Conservation (phyloP, 352 stramenopile genomes). For the Thraustotheca clavata region DNA sequence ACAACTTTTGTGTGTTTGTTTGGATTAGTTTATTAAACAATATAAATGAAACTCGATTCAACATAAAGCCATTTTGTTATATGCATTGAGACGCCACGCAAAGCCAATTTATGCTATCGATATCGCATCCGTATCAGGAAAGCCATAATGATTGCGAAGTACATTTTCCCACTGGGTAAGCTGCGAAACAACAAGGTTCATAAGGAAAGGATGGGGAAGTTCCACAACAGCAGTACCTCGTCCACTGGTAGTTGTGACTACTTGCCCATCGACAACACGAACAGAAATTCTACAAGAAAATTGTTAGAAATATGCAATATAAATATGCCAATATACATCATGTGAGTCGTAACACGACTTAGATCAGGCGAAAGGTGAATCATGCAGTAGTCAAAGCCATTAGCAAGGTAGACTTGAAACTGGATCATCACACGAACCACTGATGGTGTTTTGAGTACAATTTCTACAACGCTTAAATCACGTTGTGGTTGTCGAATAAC, state of each 20-base stretch:
- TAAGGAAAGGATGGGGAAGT: neutral
- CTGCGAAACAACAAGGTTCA: neutral
- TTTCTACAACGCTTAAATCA: neutral
- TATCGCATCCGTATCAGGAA: too few species aligned
- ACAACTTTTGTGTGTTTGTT: too few species aligned
- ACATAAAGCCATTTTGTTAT: too few species aligned
- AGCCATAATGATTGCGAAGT: neutral
- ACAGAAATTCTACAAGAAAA: neutral
- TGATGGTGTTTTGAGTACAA: neutral
- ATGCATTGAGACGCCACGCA: too few species aligned
- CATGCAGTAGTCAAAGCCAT: conserved; percentile 5
- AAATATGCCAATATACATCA: neutral
- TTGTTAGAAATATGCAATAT: neutral
- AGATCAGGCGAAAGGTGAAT: neutral
- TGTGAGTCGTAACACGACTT: neutral
- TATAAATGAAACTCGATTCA: too few species aligned
- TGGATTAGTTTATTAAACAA: too few species aligned
- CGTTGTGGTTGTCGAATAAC: neutral
- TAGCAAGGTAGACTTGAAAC: neutral
- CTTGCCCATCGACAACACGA: neutral
- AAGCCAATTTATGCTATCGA: too few species aligned
- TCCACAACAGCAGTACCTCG: neutral
- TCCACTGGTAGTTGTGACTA: neutral
- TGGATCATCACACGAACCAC: conserved; percentile 1
- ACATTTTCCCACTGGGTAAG: conserved; percentile 4